Evolutionary conservation across 2,329 filamentous ascomycete genomes (phyloP), one percentile per base, ranked within the genome.

Genomic region (Aspergillus neoniger): DNA sequence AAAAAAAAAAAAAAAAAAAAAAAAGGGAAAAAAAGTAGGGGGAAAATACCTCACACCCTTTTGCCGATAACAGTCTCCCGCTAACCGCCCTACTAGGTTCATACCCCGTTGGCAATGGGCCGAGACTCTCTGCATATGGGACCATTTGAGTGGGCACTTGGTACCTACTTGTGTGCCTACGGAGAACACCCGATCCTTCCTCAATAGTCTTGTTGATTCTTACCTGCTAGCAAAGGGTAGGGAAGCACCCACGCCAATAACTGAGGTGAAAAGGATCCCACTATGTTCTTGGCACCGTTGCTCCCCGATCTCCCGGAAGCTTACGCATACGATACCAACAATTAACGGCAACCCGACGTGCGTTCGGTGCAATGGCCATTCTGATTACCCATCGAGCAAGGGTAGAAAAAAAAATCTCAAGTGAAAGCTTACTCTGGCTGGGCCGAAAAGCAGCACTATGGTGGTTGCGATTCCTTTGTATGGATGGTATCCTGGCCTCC

Each of bases 251-350:
- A 28, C 19, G 8, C 25, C 21, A 21, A 32, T 43, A 51, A 30
- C 14, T n/a, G 41, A 38, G 36, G 36, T 19, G 21, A 23, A 12
- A 56, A 51, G 48, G 38, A 41, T 36, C 19, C 38, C 38, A 14
- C 43, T 41, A 17, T 32, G 14, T 56, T 59, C 56, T 62, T 62
- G 60, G 60, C 57, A 49, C 30, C 36, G 23, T 59, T 39, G 38
- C 28, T 55, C 30, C 55, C 25, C 30, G 23, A 41, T 47, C 30
- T 54, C 49, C 21, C 36, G 39, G 23, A 25, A 49, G 57, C 57
- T 57, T 59, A 59, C 60, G 57, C 59, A 62, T 59, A 17, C 48
- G 41, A 62, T 56, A 54, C 58, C 47, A 59, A 51, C 25, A 50
- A 28, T 30, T 9, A 17, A 50, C 47, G 47, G 47, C 47, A 50